Conservation (phyloP, 352 stramenopile species). For the Phytophthora agathidicida region DNA sequence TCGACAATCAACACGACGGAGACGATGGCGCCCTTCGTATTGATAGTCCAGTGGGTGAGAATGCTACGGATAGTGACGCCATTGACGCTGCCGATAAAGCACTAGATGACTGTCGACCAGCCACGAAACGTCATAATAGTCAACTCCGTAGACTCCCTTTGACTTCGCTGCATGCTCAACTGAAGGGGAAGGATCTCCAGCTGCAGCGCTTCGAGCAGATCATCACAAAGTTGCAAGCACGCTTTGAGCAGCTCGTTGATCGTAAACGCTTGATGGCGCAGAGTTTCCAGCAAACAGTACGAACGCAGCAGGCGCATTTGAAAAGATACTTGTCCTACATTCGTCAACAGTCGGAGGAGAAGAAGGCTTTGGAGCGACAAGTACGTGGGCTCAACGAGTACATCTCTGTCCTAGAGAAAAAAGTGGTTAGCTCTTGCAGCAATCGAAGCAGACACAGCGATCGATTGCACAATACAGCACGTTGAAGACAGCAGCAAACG, state of each 20-base stretch:
- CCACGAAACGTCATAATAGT: conserved; percentile 2
- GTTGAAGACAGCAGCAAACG: no score
- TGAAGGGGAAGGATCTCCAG: conserved; percentile 41
- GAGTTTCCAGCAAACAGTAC: conserved; percentile 38
- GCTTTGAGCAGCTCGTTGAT: conserved; percentile 23
- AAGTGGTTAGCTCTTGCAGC: conserved; percentile 11
- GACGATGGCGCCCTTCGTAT: background rate
- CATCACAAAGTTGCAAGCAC: conserved; percentile 33
- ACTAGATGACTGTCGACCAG: background rate
- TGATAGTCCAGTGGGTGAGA: background rate
- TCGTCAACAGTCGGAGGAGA: conserved; percentile 33
- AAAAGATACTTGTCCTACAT: conserved; percentile 45
- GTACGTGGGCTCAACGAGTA: conserved; percentile 29
- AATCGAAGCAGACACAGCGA: background rate
- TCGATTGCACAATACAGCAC: background rate
- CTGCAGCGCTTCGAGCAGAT: conserved; percentile 38
- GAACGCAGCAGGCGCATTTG: conserved; percentile 39
- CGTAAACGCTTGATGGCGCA: conserved; percentile 33
- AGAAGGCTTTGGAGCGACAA: conserved; percentile 26
- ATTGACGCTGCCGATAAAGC: background rate
- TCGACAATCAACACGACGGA: conserved; percentile 16
- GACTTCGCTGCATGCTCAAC: conserved; percentile 46
- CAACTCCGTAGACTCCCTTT: conserved; percentile 37
- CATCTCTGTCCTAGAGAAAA: conserved; percentile 38
- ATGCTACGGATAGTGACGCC: background rate